Evolutionary conservation across 2,329 filamentous ascomycete species (phyloP).

Genomic region (Hypoxylon sp.): DNA sequence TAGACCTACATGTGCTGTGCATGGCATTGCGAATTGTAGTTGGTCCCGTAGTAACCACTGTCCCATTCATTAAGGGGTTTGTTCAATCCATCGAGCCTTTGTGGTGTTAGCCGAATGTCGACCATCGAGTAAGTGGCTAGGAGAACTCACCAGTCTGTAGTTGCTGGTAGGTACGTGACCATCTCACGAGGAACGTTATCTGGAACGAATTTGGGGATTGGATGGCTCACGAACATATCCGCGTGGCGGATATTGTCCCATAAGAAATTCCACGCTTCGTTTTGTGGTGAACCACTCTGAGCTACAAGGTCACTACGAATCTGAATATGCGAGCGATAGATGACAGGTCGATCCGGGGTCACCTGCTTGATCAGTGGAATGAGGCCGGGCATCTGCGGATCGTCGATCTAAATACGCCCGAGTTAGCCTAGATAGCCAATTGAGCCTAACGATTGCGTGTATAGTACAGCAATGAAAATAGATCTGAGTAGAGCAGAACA

Average conservation of each 20-base stretch:
- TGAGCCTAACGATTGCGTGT: neutral
- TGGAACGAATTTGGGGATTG: slow-evolving; percentile 82
- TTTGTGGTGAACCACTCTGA: slow-evolving; percentile 74
- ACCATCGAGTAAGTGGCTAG: neutral
- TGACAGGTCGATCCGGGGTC: slow-evolving; percentile 80
- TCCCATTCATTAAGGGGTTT: slow-evolving; percentile 81
- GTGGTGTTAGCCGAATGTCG: slow-evolving; percentile 41
- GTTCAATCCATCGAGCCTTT: slow-evolving; percentile 82
- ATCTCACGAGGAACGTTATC: slow-evolving; percentile 74
- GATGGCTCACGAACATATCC: slow-evolving; percentile 87
- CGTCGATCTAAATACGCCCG: slow-evolving; percentile 72
- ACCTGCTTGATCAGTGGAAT: slow-evolving; percentile 80
- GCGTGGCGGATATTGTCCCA: slow-evolving; percentile 79
- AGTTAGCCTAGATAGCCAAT: slow-evolving; percentile 12
- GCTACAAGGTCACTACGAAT: slow-evolving; percentile 81
- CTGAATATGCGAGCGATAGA: slow-evolving; percentile 88
- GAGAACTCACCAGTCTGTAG: slow-evolving; percentile 78
- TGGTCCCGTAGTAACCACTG: slow-evolving; percentile 78
- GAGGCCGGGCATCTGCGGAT: slow-evolving; percentile 86
- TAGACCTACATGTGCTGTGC: slow-evolving; percentile 68
- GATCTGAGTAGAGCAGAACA: neutral
- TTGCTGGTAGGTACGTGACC: slow-evolving; percentile 83
- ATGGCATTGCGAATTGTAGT: slow-evolving; percentile 77
- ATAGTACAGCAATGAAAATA: neutral
- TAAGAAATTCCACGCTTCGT: slow-evolving; percentile 81